Evolutionary conservation across 495 filamentous ascomycete genomes (phyloP).

Genomic region (Endocarpon pusillum): DNA sequence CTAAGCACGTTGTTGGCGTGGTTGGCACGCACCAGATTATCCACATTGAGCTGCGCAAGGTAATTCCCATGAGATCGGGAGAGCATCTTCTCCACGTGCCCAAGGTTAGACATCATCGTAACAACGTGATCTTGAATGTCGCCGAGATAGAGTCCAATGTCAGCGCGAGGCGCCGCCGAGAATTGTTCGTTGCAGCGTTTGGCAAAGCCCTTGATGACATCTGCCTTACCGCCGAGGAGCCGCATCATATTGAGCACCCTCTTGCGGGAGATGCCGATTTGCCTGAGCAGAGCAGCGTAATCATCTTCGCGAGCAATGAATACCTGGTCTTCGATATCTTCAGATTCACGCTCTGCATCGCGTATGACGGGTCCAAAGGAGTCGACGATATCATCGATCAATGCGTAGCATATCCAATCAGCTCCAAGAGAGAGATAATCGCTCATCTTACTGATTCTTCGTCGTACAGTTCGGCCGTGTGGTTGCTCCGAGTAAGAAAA

Average conservation of each 20-base stretch:
- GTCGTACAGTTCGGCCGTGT: slow-evolving; percentile 74
- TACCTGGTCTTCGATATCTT: slow-evolving; percentile 85
- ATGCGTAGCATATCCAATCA: slow-evolving; percentile 97
- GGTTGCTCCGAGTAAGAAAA: slow-evolving; percentile 77
- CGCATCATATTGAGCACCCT: slow-evolving; percentile 89
- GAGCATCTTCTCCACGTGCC: slow-evolving; percentile 95
- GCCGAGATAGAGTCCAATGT: slow-evolving; percentile 87
- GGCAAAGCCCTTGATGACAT: slow-evolving; percentile 91
- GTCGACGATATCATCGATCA: slow-evolving; percentile 98
- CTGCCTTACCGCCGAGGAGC: slow-evolving; percentile 85
- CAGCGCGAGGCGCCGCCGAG: slow-evolving; percentile 79
- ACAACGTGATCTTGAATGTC: slow-evolving; percentile 99
- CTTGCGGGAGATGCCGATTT: slow-evolving; percentile 80
- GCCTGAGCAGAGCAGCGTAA: slow-evolving; percentile 66
- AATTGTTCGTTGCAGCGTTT: slow-evolving; percentile 97
- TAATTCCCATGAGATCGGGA: slow-evolving; percentile 93
- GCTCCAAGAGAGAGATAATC: slow-evolving; percentile 85
- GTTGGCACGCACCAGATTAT: slow-evolving; percentile 67
- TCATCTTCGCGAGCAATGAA: slow-evolving; percentile 82
- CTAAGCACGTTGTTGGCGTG: slow-evolving; percentile 68
- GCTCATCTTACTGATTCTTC: slow-evolving; percentile 78
- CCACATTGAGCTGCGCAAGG: slow-evolving; percentile 82
- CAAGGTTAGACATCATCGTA: slow-evolving; percentile 92
- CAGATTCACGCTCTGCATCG: slow-evolving; percentile 72
- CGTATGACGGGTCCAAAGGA: slow-evolving; percentile 79